Conservation (phyloP, 169 alveolate species). For the Plasmodium relictum region DNA sequence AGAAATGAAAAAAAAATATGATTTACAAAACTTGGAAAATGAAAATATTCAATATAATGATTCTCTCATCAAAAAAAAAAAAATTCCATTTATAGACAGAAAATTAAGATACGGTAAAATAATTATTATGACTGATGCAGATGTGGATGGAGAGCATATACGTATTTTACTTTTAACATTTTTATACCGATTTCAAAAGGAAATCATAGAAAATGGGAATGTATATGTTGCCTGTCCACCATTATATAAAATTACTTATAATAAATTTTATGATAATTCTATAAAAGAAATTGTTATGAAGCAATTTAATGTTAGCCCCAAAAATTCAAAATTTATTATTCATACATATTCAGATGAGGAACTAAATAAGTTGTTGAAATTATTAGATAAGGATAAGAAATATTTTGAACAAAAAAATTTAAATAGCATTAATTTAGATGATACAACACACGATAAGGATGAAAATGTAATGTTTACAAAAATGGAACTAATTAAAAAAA, state of each 20-base stretch:
- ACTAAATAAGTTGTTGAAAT: conserved; percentile 29
- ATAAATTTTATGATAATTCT: conserved; percentile 38
- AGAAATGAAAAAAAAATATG: conserved; percentile 36
- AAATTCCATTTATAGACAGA: conserved; percentile 8
- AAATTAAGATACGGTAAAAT: conserved; percentile 85
- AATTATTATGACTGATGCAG: conserved; percentile 90
- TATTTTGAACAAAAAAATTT: conserved; percentile 7
- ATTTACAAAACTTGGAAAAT: conserved; percentile 6
- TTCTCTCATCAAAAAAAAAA: conserved; percentile 40
- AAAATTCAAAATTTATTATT: conserved; percentile 76
- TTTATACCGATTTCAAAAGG: conserved; percentile 83
- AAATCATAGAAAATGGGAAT: conserved; percentile 81
- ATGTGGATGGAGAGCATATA: conserved; percentile 90
- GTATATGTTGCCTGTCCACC: conserved; percentile 90
- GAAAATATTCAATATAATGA: conserved; percentile 15
- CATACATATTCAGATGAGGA: conserved; percentile 74
- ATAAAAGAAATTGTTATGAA: conserved; percentile 58
- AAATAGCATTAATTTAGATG: neutral
- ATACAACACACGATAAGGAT: neutral
- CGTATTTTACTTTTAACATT: conserved; percentile 84
- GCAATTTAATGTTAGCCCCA: conserved; percentile 78
- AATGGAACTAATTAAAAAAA: neutral
- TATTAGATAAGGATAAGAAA: conserved; percentile 54
- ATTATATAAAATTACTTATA: conserved; percentile 82
- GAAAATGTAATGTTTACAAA: neutral